Evolutionary conservation across 164 flowering plant genomes (phyloP), one percentile per base, ranked within the genome.

Genomic region (Magnolia changhungtana): DNA sequence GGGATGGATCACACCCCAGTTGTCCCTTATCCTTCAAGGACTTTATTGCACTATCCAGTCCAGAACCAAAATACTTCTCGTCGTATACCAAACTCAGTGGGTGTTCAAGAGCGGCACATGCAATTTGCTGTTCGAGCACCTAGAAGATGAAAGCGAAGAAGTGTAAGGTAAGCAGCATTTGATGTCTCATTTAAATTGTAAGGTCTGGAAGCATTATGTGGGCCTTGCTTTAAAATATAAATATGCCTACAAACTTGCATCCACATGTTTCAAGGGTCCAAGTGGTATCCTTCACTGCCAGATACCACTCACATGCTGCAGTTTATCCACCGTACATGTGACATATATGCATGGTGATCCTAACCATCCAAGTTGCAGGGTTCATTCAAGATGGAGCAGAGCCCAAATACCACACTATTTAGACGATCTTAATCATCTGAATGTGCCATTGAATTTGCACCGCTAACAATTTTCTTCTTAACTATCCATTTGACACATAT

Each of bases 41-140:
- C 64, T 20, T 29, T 71, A 93, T 79, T 66, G 88, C 86, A 78
- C 69, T 75, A 71, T 84, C 75, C 78, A 93, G 78, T 50, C 88
- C 84, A 82, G 92, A 81, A 65, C 98, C 99, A 87, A 96, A 96
- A 82, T 86, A 90, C 68, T 83, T 87, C 75, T 86, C 97, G 80
- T 96, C 99, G 80, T 91, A 79, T 72, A 76, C 83, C 81, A 89
- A 82, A 84, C 88, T 85, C 86, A 93, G 64, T 45, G 97, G 97
- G 76, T 88, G 91, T 81, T 96, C 99, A 77, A 81, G 67, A 82
- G 99, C 93, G 69, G 98, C 97, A 84, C 98, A 93, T 23, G 81
- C 73, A 80, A 93, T 79, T 80, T 96, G 98, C 76, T 93, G 98
- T 81, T 91, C 88, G 84, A 96, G 87, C 74, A 93, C 95, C 98